Conservation (phyloP, 2,329 filamentous ascomycete species). For the Penicillium sp. region DNA sequence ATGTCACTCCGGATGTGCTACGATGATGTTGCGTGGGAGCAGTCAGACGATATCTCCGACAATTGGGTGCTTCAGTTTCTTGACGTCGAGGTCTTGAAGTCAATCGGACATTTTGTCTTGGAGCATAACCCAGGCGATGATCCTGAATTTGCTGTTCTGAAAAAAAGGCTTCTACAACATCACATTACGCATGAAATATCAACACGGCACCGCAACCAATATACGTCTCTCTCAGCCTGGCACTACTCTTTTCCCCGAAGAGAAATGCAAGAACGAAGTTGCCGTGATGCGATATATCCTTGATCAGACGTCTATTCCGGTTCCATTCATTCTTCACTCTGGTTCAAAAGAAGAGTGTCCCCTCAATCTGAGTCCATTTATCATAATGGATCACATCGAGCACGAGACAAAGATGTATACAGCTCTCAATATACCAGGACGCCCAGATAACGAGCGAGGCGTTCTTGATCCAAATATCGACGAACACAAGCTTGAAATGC, state of each 20-base stretch:
- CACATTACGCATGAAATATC: neutral
- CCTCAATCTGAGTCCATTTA: neutral
- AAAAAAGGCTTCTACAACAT: neutral
- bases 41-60: neutral
- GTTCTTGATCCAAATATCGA: neutral
- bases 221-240: neutral
- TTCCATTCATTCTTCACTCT: neutral
- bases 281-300: neutral
- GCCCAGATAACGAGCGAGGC: neutral
- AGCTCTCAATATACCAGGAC: neutral
- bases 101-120: neutral
- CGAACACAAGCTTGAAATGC: neutral
- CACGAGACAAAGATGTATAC: neutral
- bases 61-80: neutral
- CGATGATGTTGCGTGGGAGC: neutral
- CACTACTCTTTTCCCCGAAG: neutral
- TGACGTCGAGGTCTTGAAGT: neutral
- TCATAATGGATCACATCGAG: neutral
- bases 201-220: neutral
- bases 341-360: neutral
- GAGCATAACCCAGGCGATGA: neutral
- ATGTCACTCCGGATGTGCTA: neutral
- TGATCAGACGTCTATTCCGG: neutral
- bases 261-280: neutral
- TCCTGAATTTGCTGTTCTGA: neutral